Conservation (phyloP, 1,284 basidiomycete genomes). For the Trametes sp. region DNA sequence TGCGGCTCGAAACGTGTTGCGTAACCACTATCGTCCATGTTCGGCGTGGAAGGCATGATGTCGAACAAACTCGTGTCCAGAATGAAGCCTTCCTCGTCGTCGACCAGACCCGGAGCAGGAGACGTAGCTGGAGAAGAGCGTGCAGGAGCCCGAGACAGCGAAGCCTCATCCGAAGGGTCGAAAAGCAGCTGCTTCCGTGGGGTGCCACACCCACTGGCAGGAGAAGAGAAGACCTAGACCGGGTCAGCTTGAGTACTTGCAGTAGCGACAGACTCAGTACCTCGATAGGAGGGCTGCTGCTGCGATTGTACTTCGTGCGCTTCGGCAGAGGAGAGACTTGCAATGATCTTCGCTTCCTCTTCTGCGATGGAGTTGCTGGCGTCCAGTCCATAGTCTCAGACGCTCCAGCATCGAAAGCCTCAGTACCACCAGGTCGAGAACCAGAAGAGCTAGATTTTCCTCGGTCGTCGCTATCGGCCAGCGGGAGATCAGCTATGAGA, state of each 20-base stretch:
- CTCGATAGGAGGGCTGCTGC: constrained; percentile 13
- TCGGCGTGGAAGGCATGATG: constrained; percentile 35
- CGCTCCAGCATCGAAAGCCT: not conserved
- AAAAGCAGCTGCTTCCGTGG: constrained; percentile 19
- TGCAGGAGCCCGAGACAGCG: not conserved
- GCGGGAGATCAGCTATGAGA: constrained; percentile 40
- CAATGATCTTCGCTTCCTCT: constrained; percentile 18
- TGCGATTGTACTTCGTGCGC: not conserved
- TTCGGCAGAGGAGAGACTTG: constrained; percentile 1
- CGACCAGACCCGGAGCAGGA: constrained; percentile 4
- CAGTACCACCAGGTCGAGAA: not conserved
- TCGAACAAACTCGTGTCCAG: constrained; percentile 46
- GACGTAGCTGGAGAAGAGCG: constrained; percentile 16
- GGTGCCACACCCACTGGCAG: not conserved
- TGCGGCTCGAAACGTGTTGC: not conserved
- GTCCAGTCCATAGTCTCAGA: not conserved
- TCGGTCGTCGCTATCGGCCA: not conserved
- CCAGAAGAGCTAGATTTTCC: not conserved
- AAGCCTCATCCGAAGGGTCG: constrained; percentile 15
- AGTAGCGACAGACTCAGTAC: not conserved
- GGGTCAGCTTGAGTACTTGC: not conserved
- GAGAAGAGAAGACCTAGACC: constrained; percentile 13
- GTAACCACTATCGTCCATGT: not conserved
- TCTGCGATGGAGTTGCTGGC: constrained; percentile 6
- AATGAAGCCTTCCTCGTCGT: constrained; percentile 43